Conservation (phyloP, 148 eudicot genomes). For the Spergularia marina region DNA sequence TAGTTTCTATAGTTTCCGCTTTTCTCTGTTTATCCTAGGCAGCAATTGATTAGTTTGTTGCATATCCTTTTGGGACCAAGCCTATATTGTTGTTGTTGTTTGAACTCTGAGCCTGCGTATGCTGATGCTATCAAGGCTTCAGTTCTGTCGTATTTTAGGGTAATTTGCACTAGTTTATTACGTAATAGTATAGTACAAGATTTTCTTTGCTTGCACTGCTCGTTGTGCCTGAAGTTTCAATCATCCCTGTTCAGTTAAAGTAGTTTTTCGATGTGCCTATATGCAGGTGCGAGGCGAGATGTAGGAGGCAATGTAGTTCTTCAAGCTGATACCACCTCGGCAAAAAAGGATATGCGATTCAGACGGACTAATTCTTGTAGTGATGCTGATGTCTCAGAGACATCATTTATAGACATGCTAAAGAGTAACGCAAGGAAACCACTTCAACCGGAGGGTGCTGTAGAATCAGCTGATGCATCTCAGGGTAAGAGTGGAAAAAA, state of each 20-base stretch:
- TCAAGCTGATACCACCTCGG: slow-evolving; percentile 37
- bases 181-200: too few species aligned
- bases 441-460: slow-evolving; percentile 42
- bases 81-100: too few species aligned
- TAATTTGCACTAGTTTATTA: too few species aligned
- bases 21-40: too few species aligned
- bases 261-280: background rate
- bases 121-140: too few species aligned
- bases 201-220: too few species aligned
- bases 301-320: slow-evolving; percentile 32
- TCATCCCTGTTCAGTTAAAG: background rate
- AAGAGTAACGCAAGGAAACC: slow-evolving; percentile 74
- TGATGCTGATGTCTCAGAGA: slow-evolving; percentile 77
- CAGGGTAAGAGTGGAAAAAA: slow-evolving; percentile 60
- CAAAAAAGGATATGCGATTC: slow-evolving; percentile 57
- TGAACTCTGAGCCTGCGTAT: too few species aligned
- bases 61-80: too few species aligned
- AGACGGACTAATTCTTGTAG: slow-evolving; percentile 67
- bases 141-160: too few species aligned
- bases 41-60: too few species aligned
- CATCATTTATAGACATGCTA: slow-evolving; percentile 86
- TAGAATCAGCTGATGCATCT: slow-evolving; percentile 47
- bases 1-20: too few species aligned
- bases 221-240: background rate
- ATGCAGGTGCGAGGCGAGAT: slow-evolving; percentile 53